Evolutionary conservation across 148 eudicot genomes (phyloP), one percentile per base, ranked within the genome.

Genomic region (Drosera capensis): DNA sequence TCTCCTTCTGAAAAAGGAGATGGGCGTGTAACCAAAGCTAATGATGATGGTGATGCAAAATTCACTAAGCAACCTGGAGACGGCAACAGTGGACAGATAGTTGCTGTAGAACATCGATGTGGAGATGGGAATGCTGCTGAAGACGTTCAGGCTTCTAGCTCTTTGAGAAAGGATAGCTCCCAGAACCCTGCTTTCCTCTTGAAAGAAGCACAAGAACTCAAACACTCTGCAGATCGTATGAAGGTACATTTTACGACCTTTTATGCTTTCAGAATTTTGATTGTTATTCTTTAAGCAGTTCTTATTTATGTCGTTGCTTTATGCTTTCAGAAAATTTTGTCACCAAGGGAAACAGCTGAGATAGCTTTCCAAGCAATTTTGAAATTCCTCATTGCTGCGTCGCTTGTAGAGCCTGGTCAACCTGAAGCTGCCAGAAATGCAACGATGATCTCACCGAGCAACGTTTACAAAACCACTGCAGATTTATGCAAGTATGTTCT

Each of bases 371-470:
- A 72, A 52, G 78, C 78, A 14, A 68, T 71, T 14, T 54, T 72
- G 62, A 72, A 72, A 55, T 72, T 68, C 54, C 71, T 72, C 51
- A 62, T 68, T 16, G 71, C 70, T 22, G 78, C 78, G 16, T 64
- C 68, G 2, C 55, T 72, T 51, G 14, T 68, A 36, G 78, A 72
- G 54, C 57, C 64, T 37, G 60, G 51, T 45, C 56, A 65, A 46
- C 35, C 17, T 46, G 73, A 56, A 54, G 51, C 46, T 52, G 52
- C 39, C 37, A 62, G 62, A 30, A n/a, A 17, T 39, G 70, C 63
- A 44, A 64, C 63, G 48, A 67, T 59, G 70, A 7, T n/a, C n/a
- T n/a, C 46, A 9, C 46, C 70, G 36, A 44, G 45, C 23, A 67
- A 52, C 53, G 65, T 57, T 24, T 72, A 68, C 46, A 62, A 49